Base-by-base conservation (phyloP, 495 filamentous ascomycete genomes). In the Staphylotrichum longicolle region DNA sequence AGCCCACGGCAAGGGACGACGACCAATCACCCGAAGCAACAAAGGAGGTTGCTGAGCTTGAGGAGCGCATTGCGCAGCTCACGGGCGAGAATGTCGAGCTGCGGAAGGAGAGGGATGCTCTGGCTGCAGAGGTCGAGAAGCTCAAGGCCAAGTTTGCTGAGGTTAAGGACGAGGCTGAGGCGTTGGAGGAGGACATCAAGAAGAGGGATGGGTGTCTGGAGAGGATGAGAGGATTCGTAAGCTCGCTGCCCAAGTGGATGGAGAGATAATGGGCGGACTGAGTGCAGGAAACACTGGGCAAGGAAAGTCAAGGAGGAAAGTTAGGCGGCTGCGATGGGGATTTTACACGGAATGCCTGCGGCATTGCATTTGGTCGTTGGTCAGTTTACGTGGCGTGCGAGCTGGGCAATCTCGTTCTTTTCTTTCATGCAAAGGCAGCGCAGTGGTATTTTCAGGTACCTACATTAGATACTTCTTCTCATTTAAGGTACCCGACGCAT, bases 121-220 rank as follows among this genome's bases (percentile, higher is more conserved):
- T 30, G 35, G 48, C 32, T 5, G 33, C 3, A 5, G 27, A 34
- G 12, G 10, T 51, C 10, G 48, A 51, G 48, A 14, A 15, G 30
- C 35, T 54, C 7, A 40, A 33, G n/a, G 8, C 0, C 2, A n/a
- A 27, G 35, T 15, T 30, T 7, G 15, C 51, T 15, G 35, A 54
- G 51, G n/a, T 54, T 8, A 7, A 37, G 50, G 35, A 40, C 30
- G 37, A 14, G 7, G 35, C 15, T 5, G 42, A 54, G 37, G 37
- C 37, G 34, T n/a, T 54, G 51, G 35, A 40, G 15, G 51, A 54
- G 35, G 37, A 41, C 14, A n/a, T 54, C 35, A 15, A n/a, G 8
- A 10, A 30, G n/a, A 8, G 35, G 35, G 51, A 54, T 7, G 51
- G 51, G 51, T 54, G 51, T 30, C 3, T 54, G 9, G 35, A 27